A percentile compares a stretch with the other conserved stretches of the same genome.
These are phyloP conservation scores for Biscogniauxia marginata DNA, from an alignment of 2,329 filamentous ascomycete genomes.

Conservation along the genomic window DNA sequence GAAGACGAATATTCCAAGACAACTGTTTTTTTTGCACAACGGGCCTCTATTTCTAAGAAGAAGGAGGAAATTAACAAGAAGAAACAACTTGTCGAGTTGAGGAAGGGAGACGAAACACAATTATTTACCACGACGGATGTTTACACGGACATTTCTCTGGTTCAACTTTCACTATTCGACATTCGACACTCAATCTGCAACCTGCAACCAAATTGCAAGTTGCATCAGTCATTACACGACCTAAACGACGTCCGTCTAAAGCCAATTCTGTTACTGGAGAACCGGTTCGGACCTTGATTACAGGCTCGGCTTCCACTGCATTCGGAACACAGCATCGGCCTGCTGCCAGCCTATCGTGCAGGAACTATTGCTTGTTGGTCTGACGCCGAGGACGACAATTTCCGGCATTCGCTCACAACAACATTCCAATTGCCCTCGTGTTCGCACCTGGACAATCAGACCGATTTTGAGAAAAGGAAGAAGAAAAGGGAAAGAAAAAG, in stretches of 20 bases:
- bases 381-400: slow-evolving; percentile 14
- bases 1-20: not conserved
- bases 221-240: not conserved
- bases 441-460: too few species aligned
- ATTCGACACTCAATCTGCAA: not conserved
- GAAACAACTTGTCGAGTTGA: too few species aligned
- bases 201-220: not conserved
- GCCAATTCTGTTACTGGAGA: not conserved
- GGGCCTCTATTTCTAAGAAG: not conserved
- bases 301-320: slow-evolving; percentile 12
- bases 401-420: not conserved
- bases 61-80: not conserved
- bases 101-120: not conserved
- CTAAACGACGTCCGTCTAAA: not conserved
- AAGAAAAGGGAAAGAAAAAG: not conserved
- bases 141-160: not conserved
- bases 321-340: slow-evolving; percentile 27
- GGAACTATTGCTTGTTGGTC: slow-evolving; percentile 26
- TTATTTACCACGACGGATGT: not conserved
- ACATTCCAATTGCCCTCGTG: too few species aligned
- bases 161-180: too few species aligned
- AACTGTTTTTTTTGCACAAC: not conserved
- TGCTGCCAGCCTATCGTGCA: slow-evolving; percentile 29
- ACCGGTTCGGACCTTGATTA: not conserved
- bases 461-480: not conserved